Evolutionary conservation across 257 asterid genomes (phyloP).

Genomic region (Fraxinus americana): DNA sequence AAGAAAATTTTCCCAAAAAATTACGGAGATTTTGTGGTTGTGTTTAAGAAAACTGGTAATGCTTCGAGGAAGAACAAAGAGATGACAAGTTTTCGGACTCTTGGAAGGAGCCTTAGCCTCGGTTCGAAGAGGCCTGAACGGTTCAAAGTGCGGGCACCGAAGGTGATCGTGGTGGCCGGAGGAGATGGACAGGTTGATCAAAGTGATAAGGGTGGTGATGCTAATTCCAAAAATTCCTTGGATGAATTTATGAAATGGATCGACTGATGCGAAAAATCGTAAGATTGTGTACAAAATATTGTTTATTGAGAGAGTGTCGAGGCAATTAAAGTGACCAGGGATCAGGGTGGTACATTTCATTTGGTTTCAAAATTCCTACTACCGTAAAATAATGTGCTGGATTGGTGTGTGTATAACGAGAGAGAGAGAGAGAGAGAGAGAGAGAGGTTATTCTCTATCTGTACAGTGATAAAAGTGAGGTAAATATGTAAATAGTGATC

Average conservation of each 20-base stretch:
- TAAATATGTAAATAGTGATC: too few relatives aligned
- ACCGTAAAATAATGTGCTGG: too few relatives aligned
- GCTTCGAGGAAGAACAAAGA: slow-evolving; percentile 33
- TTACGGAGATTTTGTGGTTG: slow-evolving; percentile 27
- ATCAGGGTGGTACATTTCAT: background rate
- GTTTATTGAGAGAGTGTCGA: background rate
- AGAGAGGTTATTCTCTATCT: too few relatives aligned
- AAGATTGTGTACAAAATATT: background rate
- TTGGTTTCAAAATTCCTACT: background rate
- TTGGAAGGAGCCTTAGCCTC: slow-evolving; percentile 56
- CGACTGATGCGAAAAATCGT: background rate
- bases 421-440: too few relatives aligned
- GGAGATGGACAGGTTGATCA: slow-evolving; percentile 19
- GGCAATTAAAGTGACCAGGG: background rate
- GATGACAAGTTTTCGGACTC: slow-evolving; percentile 27
- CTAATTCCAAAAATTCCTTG: slow-evolving; percentile 11
- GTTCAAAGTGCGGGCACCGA: slow-evolving; percentile 50
- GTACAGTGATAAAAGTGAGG: too few relatives aligned
- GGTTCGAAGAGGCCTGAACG: slow-evolving; percentile 35
- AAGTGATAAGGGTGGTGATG: background rate
- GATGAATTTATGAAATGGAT: background rate
- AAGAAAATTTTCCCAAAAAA: slow-evolving; percentile 38
- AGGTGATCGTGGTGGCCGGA: slow-evolving; percentile 31
- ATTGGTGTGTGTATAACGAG: too few relatives aligned
- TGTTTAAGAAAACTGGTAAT: slow-evolving; percentile 37